Conservation (phyloP, 257 asterid species). For the Striga asiatica region DNA sequence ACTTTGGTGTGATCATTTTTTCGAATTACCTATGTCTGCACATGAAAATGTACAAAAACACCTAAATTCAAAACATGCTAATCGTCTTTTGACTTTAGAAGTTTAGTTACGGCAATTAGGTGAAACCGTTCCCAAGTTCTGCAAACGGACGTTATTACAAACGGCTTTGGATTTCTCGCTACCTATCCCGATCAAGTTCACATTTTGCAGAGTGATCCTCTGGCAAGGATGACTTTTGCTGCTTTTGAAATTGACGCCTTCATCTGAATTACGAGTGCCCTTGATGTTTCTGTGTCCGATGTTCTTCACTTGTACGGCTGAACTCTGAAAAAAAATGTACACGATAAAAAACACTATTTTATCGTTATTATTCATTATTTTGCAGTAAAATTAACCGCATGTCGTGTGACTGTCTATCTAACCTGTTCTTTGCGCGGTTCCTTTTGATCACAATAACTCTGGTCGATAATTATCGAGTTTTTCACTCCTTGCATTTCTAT, state of each 20-base stretch:
- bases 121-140: conserved; percentile 27
- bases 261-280: conserved; percentile 51
- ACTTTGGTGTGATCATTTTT: no score
- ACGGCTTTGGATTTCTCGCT: conserved; percentile 34
- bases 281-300: conserved; percentile 46
- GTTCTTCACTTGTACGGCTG: conserved; percentile 49
- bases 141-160: conserved; percentile 39
- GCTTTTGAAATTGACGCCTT: conserved; percentile 45
- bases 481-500: conserved; percentile 44
- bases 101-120: conserved; percentile 41
- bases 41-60: neutral
- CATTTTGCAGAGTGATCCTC: conserved; percentile 44
- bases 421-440: conserved; percentile 59
- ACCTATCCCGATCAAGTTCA: conserved; percentile 25
- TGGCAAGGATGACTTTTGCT: conserved; percentile 43
- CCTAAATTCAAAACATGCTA: no score
- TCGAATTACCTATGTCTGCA: neutral
- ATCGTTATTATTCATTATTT: no score
- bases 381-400: no score
- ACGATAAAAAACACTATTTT: no score
- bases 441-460: conserved; percentile 58
- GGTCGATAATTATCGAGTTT: conserved; percentile 76
- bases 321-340: conserved; percentile 25
- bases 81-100: neutral
- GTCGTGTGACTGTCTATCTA: no score